These are phyloP conservation scores for Cercospora sesami DNA, from an alignment of 2,329 filamentous ascomycete species.

Conservation along the genomic window DNA sequence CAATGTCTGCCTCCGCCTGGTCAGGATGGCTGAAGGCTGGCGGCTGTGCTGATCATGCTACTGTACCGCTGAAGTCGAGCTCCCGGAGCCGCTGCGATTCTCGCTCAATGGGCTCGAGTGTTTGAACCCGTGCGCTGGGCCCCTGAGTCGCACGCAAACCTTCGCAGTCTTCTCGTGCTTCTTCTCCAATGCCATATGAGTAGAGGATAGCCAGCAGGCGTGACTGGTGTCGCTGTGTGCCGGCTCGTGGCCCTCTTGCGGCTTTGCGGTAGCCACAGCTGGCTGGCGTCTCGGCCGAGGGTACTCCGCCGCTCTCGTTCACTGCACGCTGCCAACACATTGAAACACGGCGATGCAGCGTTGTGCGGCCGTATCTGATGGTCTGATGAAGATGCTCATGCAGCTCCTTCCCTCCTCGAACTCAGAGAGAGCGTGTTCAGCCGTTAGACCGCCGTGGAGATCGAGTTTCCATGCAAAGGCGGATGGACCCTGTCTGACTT, in stretches of 20 bases:
- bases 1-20: not conserved
- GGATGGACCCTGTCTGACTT: not conserved
- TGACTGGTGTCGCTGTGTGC: not conserved
- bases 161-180: not conserved
- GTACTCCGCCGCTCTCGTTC: not conserved
- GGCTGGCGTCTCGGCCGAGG: constrained; percentile 1
- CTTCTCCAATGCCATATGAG: not conserved
- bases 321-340: not conserved
- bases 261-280: not conserved
- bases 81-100: not conserved
- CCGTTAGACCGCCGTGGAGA: not conserved
- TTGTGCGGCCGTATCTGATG: not conserved
- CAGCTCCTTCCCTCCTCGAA: not conserved
- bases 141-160: not conserved
- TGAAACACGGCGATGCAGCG: not conserved
- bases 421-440: not conserved
- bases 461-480: not conserved
- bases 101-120: not conserved
- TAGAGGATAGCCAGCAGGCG: not conserved
- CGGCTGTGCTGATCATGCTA: not conserved
- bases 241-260: not conserved
- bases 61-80: not conserved
- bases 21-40: not conserved
- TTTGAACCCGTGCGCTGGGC: not conserved
- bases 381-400: not conserved